Evolutionary conservation across 164 flowering plant genomes (phyloP), one percentile per base, ranked within the genome.

Genomic region (Brasenia schreberi): DNA sequence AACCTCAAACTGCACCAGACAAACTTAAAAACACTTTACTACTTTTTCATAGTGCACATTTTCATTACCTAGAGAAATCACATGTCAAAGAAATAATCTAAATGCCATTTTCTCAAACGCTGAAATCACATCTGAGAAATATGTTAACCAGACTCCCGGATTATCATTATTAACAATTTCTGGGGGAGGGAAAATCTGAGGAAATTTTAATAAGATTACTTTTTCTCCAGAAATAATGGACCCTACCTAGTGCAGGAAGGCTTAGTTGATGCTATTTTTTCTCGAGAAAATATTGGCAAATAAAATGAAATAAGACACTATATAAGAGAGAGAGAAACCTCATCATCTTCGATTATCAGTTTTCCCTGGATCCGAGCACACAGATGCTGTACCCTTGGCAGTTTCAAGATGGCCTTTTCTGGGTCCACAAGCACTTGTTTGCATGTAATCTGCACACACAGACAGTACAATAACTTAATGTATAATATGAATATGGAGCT

Each of bases 301-400:
- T 23, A 23, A 23, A 23, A 23, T 0, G 27, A 23, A 23, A 23
- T 23, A 23, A 23, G 27, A 23, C 27, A 23, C 27, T 23, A 23
- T 23, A 23, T 23, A 23, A 23, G 27, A 23, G 27, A 23, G 27
- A 23, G 27, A 23, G 16, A 2, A 76, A 94, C 97, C 95, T 94
- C 99, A 67, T 94, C 88, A 70, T 84, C 96, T 81, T 85, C 99
- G 75, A 81, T 83, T 77, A 79, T 83, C 71, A 94, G 68, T 60
- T 70, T 78, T 58, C 96, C 96, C 49, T 77, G 73, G 67, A 94
- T 75, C 68, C 75, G 79, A 19, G 96, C 96, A 78, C 83, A 83
- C 59, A 94, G 80, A 76, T 94, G 97, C 71, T 94, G 99, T 18
- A 91, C 84, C 75, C 96, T 81, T 33, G 93, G 83, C 49, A 91